A percentile compares a stretch with the other conserved stretches of the same genome.
Conservation (phyloP, 2,329 filamentous ascomycete genomes). For the Ophiocordyceps camponoti-floridani region DNA sequence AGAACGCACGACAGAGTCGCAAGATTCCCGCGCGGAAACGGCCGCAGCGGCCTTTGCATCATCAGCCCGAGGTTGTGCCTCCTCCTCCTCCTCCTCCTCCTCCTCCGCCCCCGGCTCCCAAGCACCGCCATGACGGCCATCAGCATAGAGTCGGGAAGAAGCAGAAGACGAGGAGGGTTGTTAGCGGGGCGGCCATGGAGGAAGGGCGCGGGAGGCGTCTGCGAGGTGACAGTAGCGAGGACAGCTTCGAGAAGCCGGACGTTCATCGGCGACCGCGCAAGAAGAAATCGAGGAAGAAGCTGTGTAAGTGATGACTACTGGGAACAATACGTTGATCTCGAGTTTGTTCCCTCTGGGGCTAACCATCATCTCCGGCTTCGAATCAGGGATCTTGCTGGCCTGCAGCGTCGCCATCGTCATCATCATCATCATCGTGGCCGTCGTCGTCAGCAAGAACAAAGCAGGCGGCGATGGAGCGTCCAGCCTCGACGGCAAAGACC, state of each 20-base stretch:
- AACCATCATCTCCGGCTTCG: not conserved
- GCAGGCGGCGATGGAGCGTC: conserved; percentile 10
- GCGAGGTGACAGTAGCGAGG: conserved; percentile 17
- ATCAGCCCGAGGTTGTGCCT: conserved; percentile 3
- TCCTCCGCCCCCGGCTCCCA: conserved; percentile 11
- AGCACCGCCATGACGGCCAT: conserved; percentile 6
- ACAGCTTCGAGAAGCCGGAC: conserved; percentile 32
- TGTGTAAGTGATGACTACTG: conserved; percentile 27
- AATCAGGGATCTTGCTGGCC: conserved; percentile 35
- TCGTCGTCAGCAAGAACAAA: conserved; percentile 48
- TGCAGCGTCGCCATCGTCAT: conserved; percentile 41
- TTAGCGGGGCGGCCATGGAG: conserved; percentile 52
- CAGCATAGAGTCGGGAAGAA: conserved; percentile 8
- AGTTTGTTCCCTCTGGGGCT: not conserved
- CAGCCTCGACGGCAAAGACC: conserved; percentile 30
- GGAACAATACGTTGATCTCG: no score
- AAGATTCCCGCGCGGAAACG: conserved; percentile 18
- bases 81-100: not conserved
- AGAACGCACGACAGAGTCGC: conserved; percentile 33
- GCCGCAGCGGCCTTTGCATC: conserved; percentile 1
- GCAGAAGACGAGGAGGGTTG: conserved; percentile 39
- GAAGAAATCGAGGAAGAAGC: conserved; percentile 38
- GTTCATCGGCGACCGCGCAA: conserved; percentile 22
- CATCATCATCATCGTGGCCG: conserved; percentile 43
- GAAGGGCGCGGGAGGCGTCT: conserved; percentile 33